phyloP scores from a whole-genome alignment of 2,329 filamentous ascomycete species.

The Xylaria sp. region DNA sequence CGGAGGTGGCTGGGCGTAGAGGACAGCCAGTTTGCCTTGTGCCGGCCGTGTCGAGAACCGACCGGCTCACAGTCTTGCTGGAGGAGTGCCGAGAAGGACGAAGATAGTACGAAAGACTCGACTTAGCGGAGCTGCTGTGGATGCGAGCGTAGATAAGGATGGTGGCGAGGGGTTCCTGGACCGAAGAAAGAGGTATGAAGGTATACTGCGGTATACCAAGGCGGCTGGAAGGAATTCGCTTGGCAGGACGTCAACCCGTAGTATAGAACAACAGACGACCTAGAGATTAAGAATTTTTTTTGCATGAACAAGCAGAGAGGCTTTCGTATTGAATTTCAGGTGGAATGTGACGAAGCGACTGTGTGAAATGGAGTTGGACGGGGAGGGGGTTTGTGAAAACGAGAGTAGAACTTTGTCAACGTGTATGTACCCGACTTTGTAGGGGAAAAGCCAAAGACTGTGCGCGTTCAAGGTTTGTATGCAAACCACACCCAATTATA shows the following conservation, averaged over 20 bases:
- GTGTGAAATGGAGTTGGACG: constrained; percentile 31
- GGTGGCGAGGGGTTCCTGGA: constrained; percentile 39
- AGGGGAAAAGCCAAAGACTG: constrained; percentile 40
- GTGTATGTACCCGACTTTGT: constrained; percentile 39
- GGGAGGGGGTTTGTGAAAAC: constrained; percentile 34
- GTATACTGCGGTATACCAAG: constrained; percentile 33
- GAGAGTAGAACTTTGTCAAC: constrained; percentile 37
- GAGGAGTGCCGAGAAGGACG: constrained; percentile 28
- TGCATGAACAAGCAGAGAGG: constrained; percentile 4
- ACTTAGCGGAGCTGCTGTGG: constrained; percentile 33
- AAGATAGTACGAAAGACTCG: constrained; percentile 25
- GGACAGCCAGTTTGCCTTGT: constrained; percentile 70
- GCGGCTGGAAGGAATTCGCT: constrained; percentile 38
- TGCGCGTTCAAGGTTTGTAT: constrained; percentile 42
- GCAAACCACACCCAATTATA: constrained; percentile 46
- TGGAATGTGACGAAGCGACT: constrained; percentile 37
- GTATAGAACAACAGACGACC: not conserved
- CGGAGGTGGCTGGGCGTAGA: constrained; percentile 70
- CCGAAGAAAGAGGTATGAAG: constrained; percentile 32
- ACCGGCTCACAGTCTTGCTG: constrained; percentile 43
- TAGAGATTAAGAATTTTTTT: constrained; percentile 8
- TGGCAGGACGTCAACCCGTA: constrained; percentile 35
- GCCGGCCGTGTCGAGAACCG: constrained; percentile 49
- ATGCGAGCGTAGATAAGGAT: constrained; percentile 37
- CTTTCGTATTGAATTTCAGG: constrained; percentile 33